These are phyloP conservation scores for Sarocladiaceae sp. DNA, from an alignment of 2,329 filamentous ascomycete species.

Conservation along the genomic window DNA sequence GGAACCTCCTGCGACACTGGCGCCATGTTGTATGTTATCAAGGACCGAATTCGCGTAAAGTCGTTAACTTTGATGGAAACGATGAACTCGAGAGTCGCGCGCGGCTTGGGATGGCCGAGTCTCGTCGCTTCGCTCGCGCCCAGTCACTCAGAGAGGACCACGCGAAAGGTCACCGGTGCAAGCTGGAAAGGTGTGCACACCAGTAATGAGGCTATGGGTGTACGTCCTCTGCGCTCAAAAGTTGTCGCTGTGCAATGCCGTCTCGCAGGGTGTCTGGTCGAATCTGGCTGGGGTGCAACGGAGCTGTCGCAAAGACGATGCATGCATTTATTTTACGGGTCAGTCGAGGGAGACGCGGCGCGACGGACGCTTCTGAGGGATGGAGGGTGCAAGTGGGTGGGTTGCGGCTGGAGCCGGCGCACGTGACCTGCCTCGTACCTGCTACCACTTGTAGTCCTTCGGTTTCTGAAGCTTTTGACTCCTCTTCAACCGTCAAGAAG, in stretches of 20 bases:
- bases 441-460: too few species aligned
- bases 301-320: constrained; percentile 6
- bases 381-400: neutral
- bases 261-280: neutral
- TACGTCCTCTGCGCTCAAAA: constrained; percentile 2
- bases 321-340: constrained; percentile 9
- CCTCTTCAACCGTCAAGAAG: too few species aligned
- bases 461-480: too few species aligned
- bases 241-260: neutral
- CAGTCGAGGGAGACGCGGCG: constrained; percentile 8
- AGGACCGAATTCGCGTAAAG: neutral
- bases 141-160: neutral
- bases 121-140: too few species aligned
- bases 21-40: constrained; percentile 26
- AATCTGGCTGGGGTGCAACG: neutral
- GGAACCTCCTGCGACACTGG: constrained; percentile 29
- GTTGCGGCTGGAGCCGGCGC: neutral
- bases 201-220: neutral
- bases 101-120: neutral
- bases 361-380: neutral
- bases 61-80: neutral
- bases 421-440: constrained; percentile 4
- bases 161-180: neutral
- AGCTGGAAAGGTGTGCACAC: constrained; percentile 5
- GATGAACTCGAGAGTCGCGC: neutral